A percentile compares a stretch with the other conserved stretches of the same genome.
Conservation (phyloP, 2,329 filamentous ascomycete species). For the Cercospora janseana region DNA sequence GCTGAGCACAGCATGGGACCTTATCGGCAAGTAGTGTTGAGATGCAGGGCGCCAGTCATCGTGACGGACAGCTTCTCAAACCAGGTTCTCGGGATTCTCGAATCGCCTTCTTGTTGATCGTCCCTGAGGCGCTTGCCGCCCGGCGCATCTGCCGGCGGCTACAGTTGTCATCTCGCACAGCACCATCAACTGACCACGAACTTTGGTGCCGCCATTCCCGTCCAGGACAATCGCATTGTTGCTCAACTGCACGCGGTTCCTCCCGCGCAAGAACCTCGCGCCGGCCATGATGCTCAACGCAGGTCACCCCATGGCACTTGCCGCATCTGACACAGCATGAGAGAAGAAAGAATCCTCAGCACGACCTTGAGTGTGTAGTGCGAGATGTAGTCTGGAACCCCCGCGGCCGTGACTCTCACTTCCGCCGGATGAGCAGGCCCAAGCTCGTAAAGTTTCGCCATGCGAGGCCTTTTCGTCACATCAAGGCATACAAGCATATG, state of each 20-base stretch:
- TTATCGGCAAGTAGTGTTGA: slow-evolving; percentile 4
- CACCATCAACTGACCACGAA: slow-evolving; percentile 21
- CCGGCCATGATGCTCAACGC: too few relatives aligned
- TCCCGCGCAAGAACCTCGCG: too few relatives aligned
- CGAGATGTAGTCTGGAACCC: neutral
- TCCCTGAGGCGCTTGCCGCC: slow-evolving; percentile 3
- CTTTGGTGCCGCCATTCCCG: slow-evolving; percentile 21
- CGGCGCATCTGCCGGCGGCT: slow-evolving; percentile 16
- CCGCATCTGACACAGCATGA: neutral
- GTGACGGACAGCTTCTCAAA: slow-evolving; percentile 18
- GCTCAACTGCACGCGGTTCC: too few relatives aligned
- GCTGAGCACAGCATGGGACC: slow-evolving; percentile 19
- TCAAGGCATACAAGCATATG: too few relatives aligned
- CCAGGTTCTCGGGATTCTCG: slow-evolving; percentile 25
- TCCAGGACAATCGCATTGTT: slow-evolving; percentile 13
- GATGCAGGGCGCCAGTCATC: slow-evolving; percentile 12
- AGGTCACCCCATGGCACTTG: too few relatives aligned
- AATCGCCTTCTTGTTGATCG: slow-evolving; percentile 13
- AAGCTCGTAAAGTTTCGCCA: slow-evolving; percentile 21
- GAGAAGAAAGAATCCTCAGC: neutral
- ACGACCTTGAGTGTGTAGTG: too few relatives aligned
- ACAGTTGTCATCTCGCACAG: slow-evolving; percentile 8
- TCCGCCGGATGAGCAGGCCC: slow-evolving; percentile 4
- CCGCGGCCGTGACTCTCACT: neutral
- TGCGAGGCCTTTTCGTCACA: neutral